Conservation (phyloP, 2,329 filamentous ascomycete genomes). For the Gnomoniopsis sp. region DNA sequence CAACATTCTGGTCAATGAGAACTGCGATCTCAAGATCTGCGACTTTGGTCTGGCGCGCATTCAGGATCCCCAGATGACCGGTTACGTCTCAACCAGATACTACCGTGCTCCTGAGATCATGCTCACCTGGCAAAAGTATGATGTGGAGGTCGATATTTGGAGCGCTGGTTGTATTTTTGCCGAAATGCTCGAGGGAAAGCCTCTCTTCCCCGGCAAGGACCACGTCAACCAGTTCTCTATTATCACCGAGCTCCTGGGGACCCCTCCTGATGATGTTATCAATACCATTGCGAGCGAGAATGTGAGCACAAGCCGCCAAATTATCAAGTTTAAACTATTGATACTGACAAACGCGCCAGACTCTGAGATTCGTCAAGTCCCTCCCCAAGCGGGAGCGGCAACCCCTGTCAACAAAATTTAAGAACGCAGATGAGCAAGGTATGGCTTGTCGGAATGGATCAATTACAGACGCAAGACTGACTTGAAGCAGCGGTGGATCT, state of each 20-base stretch:
- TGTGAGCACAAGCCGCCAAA: conserved; percentile 45
- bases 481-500: conserved; percentile 73
- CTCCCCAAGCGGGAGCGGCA: conserved; percentile 91
- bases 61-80: conserved; percentile 99
- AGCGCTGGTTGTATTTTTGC: conserved; percentile 98
- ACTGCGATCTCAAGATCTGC: conserved; percentile 99
- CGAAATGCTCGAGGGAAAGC: conserved; percentile 98
- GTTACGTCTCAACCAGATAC: conserved; percentile 97
- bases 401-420: conserved; percentile 84
- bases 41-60: conserved; percentile 97
- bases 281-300: conserved; percentile 98
- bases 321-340: neutral
- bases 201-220: conserved; percentile 96
- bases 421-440: conserved; percentile 87
- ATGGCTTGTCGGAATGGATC: conserved; percentile 28
- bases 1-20: conserved; percentile 99
- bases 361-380: conserved; percentile 93
- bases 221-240: conserved; percentile 99
- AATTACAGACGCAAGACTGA: conserved; percentile 10
- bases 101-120: conserved; percentile 99
- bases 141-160: conserved; percentile 99
- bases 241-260: conserved; percentile 95
- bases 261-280: conserved; percentile 96
- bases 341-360: conserved; percentile 50
- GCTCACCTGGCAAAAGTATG: conserved; percentile 99